These are phyloP conservation scores for Microstegium vimineum DNA, from an alignment of 176 grass and related monocot species.

Conservation along the genomic window DNA sequence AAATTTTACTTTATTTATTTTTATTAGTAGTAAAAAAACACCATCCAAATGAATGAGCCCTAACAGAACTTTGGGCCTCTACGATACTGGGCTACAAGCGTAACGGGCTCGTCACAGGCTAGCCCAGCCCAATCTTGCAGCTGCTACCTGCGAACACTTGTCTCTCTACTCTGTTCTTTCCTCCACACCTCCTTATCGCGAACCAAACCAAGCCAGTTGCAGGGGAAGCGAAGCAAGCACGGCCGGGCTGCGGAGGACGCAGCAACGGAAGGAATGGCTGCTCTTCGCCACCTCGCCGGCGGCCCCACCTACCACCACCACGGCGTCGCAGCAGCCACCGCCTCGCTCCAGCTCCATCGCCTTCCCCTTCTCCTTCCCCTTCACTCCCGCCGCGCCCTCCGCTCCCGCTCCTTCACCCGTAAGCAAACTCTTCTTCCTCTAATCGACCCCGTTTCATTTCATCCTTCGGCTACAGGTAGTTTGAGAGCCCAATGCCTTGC, in stretches of 20 bases:
- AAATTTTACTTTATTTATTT: no score
- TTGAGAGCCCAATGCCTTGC: neutral
- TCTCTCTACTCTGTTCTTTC: neutral
- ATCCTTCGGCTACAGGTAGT: neutral
- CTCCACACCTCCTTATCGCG: neutral
- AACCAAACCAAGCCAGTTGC: neutral
- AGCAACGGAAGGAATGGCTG: constrained; percentile 31
- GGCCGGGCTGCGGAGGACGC: neutral
- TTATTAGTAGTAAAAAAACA: no score
- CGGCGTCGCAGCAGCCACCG: neutral
- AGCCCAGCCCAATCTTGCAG: neutral
- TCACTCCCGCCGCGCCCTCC: constrained; percentile 5
- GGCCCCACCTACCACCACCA: constrained; percentile 15
- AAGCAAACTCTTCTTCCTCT: neutral
- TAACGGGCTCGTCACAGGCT: neutral
- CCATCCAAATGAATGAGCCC: neutral
- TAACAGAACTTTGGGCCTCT: neutral
- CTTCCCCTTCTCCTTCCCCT: neutral
- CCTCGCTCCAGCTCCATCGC: neutral
- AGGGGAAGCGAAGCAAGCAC: neutral
- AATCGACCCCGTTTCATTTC: neutral
- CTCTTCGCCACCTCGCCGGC: constrained; percentile 49
- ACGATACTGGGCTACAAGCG: neutral
- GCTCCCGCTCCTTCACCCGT: constrained; percentile 34
- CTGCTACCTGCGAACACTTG: neutral